These are phyloP conservation scores for Amoeboaphelidium protococcarum DNA, from an alignment of 371 early-diverging fungal species.

Conservation along the genomic window DNA sequence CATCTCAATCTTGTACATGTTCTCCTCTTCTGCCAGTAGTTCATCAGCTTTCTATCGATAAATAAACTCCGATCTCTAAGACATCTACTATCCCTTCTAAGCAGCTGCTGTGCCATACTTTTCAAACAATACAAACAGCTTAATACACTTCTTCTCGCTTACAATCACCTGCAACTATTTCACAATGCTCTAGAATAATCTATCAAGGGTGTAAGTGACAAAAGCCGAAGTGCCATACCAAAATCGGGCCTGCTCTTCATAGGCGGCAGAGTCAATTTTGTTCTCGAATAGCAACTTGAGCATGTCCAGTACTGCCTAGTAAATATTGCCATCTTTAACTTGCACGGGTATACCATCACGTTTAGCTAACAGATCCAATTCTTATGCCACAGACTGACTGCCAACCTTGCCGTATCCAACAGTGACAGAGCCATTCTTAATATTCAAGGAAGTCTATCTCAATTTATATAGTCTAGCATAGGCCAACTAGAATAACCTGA, in stretches of 20 bases:
- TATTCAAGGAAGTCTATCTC: slow-evolving; percentile 32
- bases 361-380: slow-evolving; percentile 22
- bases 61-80: too few species aligned
- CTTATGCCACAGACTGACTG: too few species aligned
- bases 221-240: slow-evolving; percentile 67
- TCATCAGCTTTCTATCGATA: slow-evolving; percentile 59
- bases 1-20: slow-evolving; percentile 54
- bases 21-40: slow-evolving; percentile 44
- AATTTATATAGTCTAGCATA: slow-evolving; percentile 52
- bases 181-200: slow-evolving; percentile 38
- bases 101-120: slow-evolving; percentile 19
- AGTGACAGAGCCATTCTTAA: slow-evolving; percentile 23
- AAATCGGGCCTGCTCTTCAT: slow-evolving; percentile 70
- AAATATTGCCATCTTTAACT: too few species aligned
- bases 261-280: too few species aligned
- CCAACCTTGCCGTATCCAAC: too few species aligned
- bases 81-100: slow-evolving; percentile 27
- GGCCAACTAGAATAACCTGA: slow-evolving; percentile 55
- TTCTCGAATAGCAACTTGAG: too few species aligned
- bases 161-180: slow-evolving; percentile 39
- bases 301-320: too few species aligned
- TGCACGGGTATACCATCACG: too few species aligned
- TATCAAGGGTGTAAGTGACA: slow-evolving; percentile 60
- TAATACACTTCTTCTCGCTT: slow-evolving; percentile 21
- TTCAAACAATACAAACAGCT: slow-evolving; percentile 32